Percentiles rank a stretch among this genome's conserved stretches.
Conservation (phyloP, 192 early-diverging fungal species). For the Endogone sp. region DNA sequence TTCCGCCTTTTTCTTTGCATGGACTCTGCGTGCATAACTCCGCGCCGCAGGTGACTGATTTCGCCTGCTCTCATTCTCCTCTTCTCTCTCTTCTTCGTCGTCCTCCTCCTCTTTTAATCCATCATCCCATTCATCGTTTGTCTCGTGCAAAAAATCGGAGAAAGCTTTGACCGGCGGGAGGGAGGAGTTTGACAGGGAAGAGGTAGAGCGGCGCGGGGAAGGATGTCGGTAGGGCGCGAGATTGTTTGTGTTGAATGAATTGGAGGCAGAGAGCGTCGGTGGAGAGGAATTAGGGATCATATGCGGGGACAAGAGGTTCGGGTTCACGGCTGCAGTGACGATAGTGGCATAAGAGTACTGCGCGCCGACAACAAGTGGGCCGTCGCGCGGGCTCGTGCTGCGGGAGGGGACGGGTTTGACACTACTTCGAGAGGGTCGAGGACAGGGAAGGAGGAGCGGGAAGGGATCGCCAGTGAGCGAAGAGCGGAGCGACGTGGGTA, state of each 20-base stretch:
- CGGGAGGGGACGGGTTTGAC: slow-evolving; percentile 40
- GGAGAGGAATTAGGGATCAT: neutral
- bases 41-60: neutral
- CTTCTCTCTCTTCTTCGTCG: neutral
- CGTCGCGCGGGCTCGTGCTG: slow-evolving; percentile 33
- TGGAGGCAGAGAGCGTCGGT: slow-evolving; percentile 2
- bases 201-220: slow-evolving; percentile 6
- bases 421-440: slow-evolving; percentile 6
- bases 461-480: neutral
- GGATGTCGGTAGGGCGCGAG: neutral
- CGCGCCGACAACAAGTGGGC: slow-evolving; percentile 36
- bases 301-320: slow-evolving; percentile 2
- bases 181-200: neutral
- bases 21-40: neutral
- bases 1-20: slow-evolving; percentile 1
- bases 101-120: slow-evolving; percentile 20
- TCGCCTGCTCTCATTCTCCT: neutral
- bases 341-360: slow-evolving; percentile 44
- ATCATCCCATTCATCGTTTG: slow-evolving; percentile 43
- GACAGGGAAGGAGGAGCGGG: neutral
- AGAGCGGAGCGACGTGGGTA: neutral
- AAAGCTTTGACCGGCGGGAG: slow-evolving; percentile 26
- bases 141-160: slow-evolving; percentile 32
- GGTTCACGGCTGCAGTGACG: slow-evolving; percentile 10
- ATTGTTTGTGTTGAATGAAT: neutral